These are phyloP conservation scores for Hsuehochloa calcarea DNA, from an alignment of 176 grass and related monocot genomes.

Conservation along the genomic window DNA sequence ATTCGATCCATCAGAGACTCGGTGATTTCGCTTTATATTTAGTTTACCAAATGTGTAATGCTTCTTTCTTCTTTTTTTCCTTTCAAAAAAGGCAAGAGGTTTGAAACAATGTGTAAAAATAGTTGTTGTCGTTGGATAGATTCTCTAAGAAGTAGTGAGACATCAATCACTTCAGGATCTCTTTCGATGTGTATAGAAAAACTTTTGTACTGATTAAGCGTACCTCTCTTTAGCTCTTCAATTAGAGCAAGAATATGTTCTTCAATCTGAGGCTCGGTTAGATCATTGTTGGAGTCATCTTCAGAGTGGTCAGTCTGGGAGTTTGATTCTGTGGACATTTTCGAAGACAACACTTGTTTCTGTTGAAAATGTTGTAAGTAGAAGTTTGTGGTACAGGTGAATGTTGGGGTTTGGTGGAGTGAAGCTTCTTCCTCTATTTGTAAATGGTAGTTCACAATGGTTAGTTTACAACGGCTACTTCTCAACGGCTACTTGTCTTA, in stretches of 20 bases:
- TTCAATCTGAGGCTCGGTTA: neutral
- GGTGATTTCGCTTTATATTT: neutral
- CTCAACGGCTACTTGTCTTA: neutral
- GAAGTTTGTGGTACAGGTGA: neutral
- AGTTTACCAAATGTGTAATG: neutral
- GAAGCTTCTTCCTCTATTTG: neutral
- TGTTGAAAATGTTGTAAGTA: neutral
- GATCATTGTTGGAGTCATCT: too few species aligned
- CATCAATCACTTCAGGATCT: neutral
- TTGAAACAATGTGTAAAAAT: neutral
- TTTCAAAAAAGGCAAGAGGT: neutral
- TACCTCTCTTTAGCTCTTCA: neutral
- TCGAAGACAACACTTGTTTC: neutral
- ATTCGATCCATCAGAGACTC: accelerated
- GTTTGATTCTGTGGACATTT: neutral
- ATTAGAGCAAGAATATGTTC: neutral
- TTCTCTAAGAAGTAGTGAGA: neutral
- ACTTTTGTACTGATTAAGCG: neutral
- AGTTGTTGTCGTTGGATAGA: neutral
- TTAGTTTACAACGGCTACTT: neutral
- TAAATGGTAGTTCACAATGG: neutral
- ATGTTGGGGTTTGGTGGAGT: neutral
- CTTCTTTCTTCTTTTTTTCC: neutral
- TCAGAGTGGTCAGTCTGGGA: neutral
- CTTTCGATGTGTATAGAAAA: neutral